phyloP scores from a whole-genome alignment of 805 yeast genomes.

The Clavispora phyllophila region DNA sequence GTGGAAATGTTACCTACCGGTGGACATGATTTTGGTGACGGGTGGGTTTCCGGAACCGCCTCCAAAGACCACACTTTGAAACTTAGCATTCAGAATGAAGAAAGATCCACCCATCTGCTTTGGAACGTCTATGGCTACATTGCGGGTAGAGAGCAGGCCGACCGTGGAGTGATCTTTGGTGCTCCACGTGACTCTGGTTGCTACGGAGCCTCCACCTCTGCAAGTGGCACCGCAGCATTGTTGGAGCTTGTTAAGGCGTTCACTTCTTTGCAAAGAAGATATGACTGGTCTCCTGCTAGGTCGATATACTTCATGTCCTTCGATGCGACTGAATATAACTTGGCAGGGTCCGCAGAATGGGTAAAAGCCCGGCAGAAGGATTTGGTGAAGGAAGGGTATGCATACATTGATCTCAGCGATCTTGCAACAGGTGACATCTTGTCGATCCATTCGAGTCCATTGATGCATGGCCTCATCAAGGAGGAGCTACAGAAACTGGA shows the following conservation, averaged over 20 bases:
- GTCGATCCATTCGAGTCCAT: conserved; percentile 59
- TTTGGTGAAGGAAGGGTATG: conserved; percentile 55
- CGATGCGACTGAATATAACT: conserved; percentile 75
- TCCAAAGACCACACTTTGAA: conserved; percentile 14
- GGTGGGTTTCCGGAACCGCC: conserved; percentile 23
- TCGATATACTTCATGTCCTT: conserved; percentile 78
- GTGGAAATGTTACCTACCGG: conserved; percentile 25
- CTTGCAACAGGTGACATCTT: conserved; percentile 51
- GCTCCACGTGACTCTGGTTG: conserved; percentile 77
- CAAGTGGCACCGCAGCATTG: conserved; percentile 69
- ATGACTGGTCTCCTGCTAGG: conserved; percentile 80
- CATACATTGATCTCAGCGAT: conserved; percentile 72
- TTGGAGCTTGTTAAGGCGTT: conserved; percentile 68
- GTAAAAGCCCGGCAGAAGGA: conserved; percentile 51
- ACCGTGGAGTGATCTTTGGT: conserved; percentile 70
- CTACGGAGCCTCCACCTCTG: conserved; percentile 66
- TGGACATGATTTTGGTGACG: conserved; percentile 26
- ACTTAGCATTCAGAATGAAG: conserved; percentile 32
- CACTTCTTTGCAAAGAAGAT: conserved; percentile 55
- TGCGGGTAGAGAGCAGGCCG: conserved; percentile 74
- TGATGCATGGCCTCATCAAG: conserved; percentile 46
- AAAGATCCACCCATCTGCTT: conserved; percentile 54
- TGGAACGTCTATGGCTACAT: conserved; percentile 80
- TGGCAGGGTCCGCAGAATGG: conserved; percentile 83
- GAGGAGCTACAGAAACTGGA: conserved; percentile 33